Evolutionary conservation across 305 asterid species (phyloP), one percentile per base, ranked within the genome.

Genomic region (Ilex paraguariensis): DNA sequence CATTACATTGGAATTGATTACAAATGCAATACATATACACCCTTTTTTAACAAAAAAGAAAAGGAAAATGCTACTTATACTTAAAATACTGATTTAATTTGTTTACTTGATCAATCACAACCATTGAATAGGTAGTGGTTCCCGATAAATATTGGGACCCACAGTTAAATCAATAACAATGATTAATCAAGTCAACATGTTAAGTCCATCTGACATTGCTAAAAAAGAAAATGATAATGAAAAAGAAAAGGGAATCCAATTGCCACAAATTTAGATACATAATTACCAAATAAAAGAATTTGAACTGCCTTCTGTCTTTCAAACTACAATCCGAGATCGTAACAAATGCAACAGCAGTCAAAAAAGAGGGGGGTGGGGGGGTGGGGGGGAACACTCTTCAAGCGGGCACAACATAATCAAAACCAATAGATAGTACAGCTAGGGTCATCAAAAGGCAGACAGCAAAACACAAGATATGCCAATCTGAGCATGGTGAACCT

Each of bases 241-340:
- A 60, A 57, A 63, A 11, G n/a, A 60, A 52, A 14, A 48, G 67
- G 54, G 55, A 49, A 74, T 64, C 68, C 63, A 63, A 73, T 49
- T 63, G 70, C 65, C 81, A 72, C 84, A 82, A 78, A 75, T 79
- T 69, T 60, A 66, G 73, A 75, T 62, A 78, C 79, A 70, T 71
- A 75, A 74, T 77, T 75, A 84, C 78, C 80, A 77, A 82, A 77
- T 75, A 77, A 79, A 88, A 79, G 82, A 82, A 85, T 87, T 70
- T 54, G 70, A 75, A 69, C 69, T 31, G 67, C 71, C 70, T 66
- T 59, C 54, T 68, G 74, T 65, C 69, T 68, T 21, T 78, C 70
- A 58, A 78, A 77, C 84, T 71, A 70, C 82, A 67, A 73, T 48
- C 77, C 64, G 68, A 66, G 69, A 65, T 63, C 74, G 55, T 58